Base-by-base conservation (phyloP, 805 yeast species). In the Ogataea pini region DNA sequence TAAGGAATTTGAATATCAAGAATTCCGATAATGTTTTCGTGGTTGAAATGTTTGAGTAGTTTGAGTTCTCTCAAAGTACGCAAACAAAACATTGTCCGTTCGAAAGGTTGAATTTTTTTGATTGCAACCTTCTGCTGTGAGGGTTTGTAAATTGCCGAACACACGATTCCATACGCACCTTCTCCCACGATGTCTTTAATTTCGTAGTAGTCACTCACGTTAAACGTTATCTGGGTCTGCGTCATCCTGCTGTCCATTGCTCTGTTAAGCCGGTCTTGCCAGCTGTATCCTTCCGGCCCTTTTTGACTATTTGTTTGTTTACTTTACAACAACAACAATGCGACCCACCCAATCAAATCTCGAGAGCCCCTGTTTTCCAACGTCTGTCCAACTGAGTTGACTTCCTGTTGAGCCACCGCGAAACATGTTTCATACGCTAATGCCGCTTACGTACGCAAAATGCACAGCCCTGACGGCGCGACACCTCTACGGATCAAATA, bases 111-210 rank as follows among this genome's bases (percentile, higher is more conserved):
- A 55, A 92, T 89, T 70, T 91, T 92, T 68, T 92, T 92, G 61
- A 92, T 90, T 34, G 98, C 98, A n/a, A 92, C 97, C 54, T 82
- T 82, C 57, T 86, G 91, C 46, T 85, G 85, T 1, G 94, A 79
- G 5, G 96, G 96, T 60, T 80, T 79, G 68, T 92, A 96, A 9
- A 83, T 69, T 0, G 97, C 97, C 9, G 92, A 81, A 66, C 97
- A 83, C 9, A 92, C 98, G 10, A 91, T 82, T 5, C 98, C 98
- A 63, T 92, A 92, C 0, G 98, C 97, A 16, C 98, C 98, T 67
- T 90, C 96, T 7, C 98, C 98, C 1, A 92, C 83, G 13, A 92
- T 79, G 56, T 88, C 89, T 44, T 84, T 74, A 40, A 92, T 82
- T 65, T 89, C 89, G 67, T 91, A 92, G 61, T 88, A 90, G 52